Percentiles rank a stretch among this genome's conserved stretches.
Conservation (phyloP, 345 rosid species). For the Corchorus olitorius region DNA sequence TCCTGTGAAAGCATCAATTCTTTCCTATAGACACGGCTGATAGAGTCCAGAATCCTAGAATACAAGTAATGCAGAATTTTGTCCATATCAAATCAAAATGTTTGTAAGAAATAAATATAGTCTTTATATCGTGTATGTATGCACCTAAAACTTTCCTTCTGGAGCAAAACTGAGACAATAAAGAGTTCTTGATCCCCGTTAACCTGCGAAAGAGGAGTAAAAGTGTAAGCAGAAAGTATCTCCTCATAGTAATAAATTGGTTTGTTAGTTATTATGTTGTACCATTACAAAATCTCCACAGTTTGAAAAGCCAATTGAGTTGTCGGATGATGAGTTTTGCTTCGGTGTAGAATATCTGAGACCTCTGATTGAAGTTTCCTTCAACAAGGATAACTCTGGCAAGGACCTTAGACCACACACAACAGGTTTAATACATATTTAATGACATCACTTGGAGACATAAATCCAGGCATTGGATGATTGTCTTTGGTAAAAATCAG, state of each 20-base stretch:
- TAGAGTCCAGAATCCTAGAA: conserved; percentile 56
- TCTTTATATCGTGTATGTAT: neutral
- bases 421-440: conserved; percentile 5
- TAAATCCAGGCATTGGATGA: neutral
- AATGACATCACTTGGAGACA: conserved; percentile 7
- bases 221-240: neutral
- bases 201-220: conserved; percentile 44
- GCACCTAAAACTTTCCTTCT: conserved; percentile 64
- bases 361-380: conserved; percentile 68
- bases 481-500: neutral
- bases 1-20: conserved; percentile 41
- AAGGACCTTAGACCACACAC: conserved; percentile 49
- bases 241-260: conserved; percentile 6
- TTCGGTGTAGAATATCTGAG: conserved; percentile 52
- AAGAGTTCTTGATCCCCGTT: conserved; percentile 76
- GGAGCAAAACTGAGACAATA: conserved; percentile 55
- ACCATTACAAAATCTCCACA: conserved; percentile 84
- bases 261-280: conserved; percentile 24
- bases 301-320: conserved; percentile 57
- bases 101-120: neutral
- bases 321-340: conserved; percentile 47
- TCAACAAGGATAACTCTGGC: conserved; percentile 72
- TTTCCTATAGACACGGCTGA: conserved; percentile 60
- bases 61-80: neutral
- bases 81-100: neutral